Evolutionary conservation across 2,329 filamentous ascomycete genomes (phyloP), one percentile per base, ranked within the genome.

Genomic region (Fonsecaea multimorphosa): DNA sequence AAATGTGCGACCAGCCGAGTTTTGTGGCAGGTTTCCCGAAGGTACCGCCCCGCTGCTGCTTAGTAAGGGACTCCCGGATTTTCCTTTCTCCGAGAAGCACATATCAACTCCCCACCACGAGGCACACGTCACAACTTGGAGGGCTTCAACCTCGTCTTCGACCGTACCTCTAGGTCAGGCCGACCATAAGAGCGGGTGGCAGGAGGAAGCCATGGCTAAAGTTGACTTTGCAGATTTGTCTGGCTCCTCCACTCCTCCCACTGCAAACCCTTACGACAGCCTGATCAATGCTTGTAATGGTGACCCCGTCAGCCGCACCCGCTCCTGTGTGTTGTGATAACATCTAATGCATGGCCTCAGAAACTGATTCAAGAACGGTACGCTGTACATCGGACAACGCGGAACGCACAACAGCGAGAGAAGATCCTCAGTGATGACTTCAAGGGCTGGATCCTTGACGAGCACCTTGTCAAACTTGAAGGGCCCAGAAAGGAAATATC

Each of bases 241-340:
- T 8, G 75, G 75, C 34, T 46, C 73, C 65, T 54, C 73, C 68
- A 40, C 82, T 22, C 69, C 71, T 12, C 59, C 64, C 54, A 72
- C 80, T 51, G 85, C 86, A 74, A 96, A 95, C 71, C 92, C 91
- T 0, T 95, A 93, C 75, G 84, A 91, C 70, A 87, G 88, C 19
- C 79, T 96, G 65, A 90, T 96, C 65, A 77, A 84, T 49, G 84
- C 85, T 9, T 92, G 89, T 74, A 78, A 87, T 55, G 81, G 90
- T 75, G 82, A 91, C 70, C 80, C 87, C 61, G 91, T 94, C 82
- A 60, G 58, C 31, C 59, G 58, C 68, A 46, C 36, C 59, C 67
- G 53, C 27, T 49, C 34, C 58, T 38, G 54, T 55, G 72, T 70
- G 32, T 19, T 22, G 9, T 24, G 46, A 34, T 32, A 24, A 12